These are phyloP conservation scores for Fusarium virguliforme DNA, from an alignment of 2,329 filamentous ascomycete genomes.

Conservation along the genomic window DNA sequence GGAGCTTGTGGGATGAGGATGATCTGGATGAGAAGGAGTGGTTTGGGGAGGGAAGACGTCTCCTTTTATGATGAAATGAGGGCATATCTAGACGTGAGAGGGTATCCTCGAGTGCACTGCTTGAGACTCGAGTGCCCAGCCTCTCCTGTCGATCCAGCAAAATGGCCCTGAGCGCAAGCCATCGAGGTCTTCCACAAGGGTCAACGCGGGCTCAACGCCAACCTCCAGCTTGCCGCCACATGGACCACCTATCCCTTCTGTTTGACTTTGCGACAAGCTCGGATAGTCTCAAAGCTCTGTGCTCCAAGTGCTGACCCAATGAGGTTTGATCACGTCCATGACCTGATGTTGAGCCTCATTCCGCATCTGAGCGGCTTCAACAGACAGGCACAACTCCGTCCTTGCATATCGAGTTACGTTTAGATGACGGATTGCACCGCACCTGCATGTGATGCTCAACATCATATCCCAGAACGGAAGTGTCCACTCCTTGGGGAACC, in stretches of 20 bases:
- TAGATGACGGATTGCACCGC: conserved; percentile 14
- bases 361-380: conserved; percentile 8
- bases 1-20: conserved; percentile 32
- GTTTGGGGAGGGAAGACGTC: background rate
- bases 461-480: background rate
- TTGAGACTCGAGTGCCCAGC: background rate
- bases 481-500: background rate
- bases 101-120: background rate
- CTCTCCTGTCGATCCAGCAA: background rate
- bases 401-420: conserved; percentile 16
- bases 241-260: background rate
- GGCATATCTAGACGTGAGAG: background rate
- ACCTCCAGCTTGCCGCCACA: conserved; percentile 10
- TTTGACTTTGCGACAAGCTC: conserved; percentile 25
- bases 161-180: background rate
- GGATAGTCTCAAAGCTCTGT: conserved; percentile 19
- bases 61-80: conserved; percentile 28
- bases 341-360: conserved; percentile 13
- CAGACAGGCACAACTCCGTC: conserved; percentile 2
- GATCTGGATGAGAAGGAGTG: background rate
- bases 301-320: conserved; percentile 5
- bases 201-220: background rate
- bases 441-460: background rate
- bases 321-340: background rate
- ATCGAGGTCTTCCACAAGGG: background rate